phyloP scores from a whole-genome alignment of 1,139 yeast species.

The Kurtzmaniella natalensis region DNA sequence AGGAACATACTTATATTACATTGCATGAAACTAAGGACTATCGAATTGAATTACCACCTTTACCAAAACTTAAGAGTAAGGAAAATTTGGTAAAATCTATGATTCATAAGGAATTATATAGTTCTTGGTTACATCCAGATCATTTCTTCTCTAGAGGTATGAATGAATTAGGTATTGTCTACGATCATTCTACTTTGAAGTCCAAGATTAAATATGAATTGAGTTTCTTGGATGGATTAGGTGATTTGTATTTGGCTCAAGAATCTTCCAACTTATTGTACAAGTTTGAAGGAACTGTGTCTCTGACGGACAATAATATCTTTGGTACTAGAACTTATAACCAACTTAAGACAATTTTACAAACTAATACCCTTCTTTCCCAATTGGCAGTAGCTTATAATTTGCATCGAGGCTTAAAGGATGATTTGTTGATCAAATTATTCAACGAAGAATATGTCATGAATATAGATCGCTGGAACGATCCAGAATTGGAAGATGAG shows the following conservation, averaged over 20 bases:
- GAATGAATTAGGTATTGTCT: conserved; percentile 13
- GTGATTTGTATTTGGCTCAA: conserved; percentile 38
- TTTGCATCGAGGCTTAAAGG: conserved; percentile 33
- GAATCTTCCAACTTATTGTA: conserved; percentile 37
- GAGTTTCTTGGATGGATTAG: conserved; percentile 43
- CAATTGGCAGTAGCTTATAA: conserved; percentile 35
- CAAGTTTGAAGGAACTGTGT: conserved; percentile 17
- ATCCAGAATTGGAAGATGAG: conserved; percentile 13
- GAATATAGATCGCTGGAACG: conserved; percentile 16
- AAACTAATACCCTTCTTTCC: conserved; percentile 38
- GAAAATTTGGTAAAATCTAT: conserved; percentile 32
- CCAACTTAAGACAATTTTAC: conserved; percentile 31
- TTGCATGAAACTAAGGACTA: conserved; percentile 22
- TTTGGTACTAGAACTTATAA: conserved; percentile 27
- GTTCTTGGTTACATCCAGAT: conserved; percentile 26
- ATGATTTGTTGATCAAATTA: conserved; percentile 19
- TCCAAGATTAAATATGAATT: conserved; percentile 31
- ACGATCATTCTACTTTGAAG: conserved; percentile 5
- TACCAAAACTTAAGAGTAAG: conserved; percentile 31
- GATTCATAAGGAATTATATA: conserved; percentile 38
- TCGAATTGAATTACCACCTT: conserved; percentile 29
- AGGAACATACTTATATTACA: conserved; percentile 14
- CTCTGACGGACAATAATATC: conserved; percentile 11
- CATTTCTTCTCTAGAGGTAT: conserved; percentile 29
- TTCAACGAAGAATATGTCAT: conserved; percentile 24